Percentiles rank a stretch among this genome's conserved stretches.
Evolutionary conservation across 352 stramenopile species (phyloP).

Genomic region (Globisporangium carolinianum): DNA sequence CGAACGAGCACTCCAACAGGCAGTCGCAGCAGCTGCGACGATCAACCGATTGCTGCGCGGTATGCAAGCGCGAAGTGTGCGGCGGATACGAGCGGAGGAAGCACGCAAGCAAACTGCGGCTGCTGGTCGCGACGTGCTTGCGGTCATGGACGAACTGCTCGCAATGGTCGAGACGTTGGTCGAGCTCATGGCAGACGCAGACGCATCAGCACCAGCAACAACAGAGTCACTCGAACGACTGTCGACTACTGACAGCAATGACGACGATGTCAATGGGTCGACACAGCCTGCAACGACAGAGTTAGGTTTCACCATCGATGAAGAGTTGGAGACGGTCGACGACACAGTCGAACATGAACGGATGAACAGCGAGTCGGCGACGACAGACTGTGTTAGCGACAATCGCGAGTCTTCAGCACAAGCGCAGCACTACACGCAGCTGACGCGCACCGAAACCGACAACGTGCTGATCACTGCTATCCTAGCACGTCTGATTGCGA

Average conservation of each 20-base stretch:
- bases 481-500: not conserved
- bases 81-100: not conserved
- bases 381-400: no score
- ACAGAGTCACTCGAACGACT: no score
- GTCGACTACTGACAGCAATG: no score
- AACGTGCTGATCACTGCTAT: not conserved
- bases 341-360: no score
- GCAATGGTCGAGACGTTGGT: slow-evolving; percentile 2
- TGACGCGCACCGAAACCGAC: not conserved
- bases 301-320: no score
- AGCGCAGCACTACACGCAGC: not conserved
- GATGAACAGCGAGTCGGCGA: no score
- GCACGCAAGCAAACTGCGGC: not conserved
- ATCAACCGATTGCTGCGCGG: slow-evolving; percentile 10
- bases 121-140: slow-evolving; percentile 1
- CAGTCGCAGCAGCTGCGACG: slow-evolving; percentile 2
- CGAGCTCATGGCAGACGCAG: not conserved
- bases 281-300: no score
- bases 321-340: no score
- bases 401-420: not conserved
- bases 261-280: no score
- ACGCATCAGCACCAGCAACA: not conserved
- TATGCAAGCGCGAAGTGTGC: not conserved
- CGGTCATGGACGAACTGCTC: slow-evolving; percentile 13
- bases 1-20: slow-evolving; percentile 6